Base-by-base conservation (phyloP, 2,329 filamentous ascomycete species). In the Nakataea oryzae region DNA sequence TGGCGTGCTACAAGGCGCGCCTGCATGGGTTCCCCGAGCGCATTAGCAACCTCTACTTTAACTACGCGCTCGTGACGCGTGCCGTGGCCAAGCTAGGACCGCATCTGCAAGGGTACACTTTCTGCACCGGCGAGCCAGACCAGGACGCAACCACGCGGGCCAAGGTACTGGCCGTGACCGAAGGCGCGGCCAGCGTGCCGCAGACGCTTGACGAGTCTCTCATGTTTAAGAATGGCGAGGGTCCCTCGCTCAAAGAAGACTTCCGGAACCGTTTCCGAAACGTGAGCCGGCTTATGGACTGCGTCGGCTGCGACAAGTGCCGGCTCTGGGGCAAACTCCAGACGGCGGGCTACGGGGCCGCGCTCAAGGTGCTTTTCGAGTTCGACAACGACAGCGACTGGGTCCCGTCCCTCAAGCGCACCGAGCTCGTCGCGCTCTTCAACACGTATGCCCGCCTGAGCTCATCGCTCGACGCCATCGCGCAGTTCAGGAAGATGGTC, bases 221-320 rank as follows among this genome's bases (percentile, higher is more conserved):
- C 70, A 96, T 99, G 93, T 99, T 99, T 75, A 90, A 90, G 71
- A 87, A 88, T 66, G 85, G 85, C 62, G 85, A 88, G 72, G 85
- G 85, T 1, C 83, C 89, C 3, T 90, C 85, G 2, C 78, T 99
- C 63, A 99, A 97, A 74, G 93, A 97, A 72, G 95, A 99, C 71
- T 99, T 99, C 81, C 89, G 91, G 69, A 95, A 96, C 74, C 90
- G 95, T 21, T 99, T 99, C 82, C 87, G 95, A 72, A 99, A 99
- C 72, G 90, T 99, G 64, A 96, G 90, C 73, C 87, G 95, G 54
- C 82, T 97, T 66, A 99, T 99, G 95, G 95, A 99, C 74, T 99
- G 95, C 68, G 93, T 97, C 26, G 95, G 95, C 57, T 99, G 95
- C 74, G 95, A 99, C 78, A 99, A 99, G 78, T 99, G 95, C 76